These are phyloP conservation scores for Dimocarpus longan DNA, from an alignment of 345 rosid species.

Conservation along the genomic window DNA sequence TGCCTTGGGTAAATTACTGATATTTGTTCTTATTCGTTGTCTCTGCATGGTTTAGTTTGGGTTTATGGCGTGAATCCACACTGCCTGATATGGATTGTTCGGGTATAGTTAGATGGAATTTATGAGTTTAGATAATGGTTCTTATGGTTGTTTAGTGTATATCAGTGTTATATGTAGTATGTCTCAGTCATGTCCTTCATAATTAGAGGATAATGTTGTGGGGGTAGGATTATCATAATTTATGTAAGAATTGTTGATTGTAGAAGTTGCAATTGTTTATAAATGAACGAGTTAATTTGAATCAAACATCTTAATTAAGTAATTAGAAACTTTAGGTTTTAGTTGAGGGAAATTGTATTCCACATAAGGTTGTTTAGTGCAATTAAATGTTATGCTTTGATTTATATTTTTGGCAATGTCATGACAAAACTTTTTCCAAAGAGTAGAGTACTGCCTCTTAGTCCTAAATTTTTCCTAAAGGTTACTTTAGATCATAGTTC, in stretches of 20 bases:
- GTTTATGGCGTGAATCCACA: neutral
- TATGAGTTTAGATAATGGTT: neutral
- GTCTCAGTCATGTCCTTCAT: neutral
- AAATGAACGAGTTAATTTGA: neutral
- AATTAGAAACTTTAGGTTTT: neutral
- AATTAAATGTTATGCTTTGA: neutral
- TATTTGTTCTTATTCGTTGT: neutral
- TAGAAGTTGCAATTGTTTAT: neutral
- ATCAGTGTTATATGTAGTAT: neutral
- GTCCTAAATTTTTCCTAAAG: neutral
- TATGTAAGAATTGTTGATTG: neutral
- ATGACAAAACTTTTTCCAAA: neutral
- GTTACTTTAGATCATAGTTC: neutral
- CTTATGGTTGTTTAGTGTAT: neutral
- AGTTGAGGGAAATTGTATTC: neutral
- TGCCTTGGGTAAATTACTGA: slow-evolving; percentile 74
- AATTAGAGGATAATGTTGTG: neutral
- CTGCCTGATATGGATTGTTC: neutral
- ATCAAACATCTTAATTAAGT: neutral
- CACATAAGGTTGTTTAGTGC: neutral
- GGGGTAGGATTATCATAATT: neutral
- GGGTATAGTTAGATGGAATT: neutral
- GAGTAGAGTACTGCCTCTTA: neutral
- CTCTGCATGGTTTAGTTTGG: neutral
- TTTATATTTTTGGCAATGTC: neutral